Evolutionary conservation across 108 stramenopile species (phyloP).

Genomic region (Cyclotella baltica): DNA sequence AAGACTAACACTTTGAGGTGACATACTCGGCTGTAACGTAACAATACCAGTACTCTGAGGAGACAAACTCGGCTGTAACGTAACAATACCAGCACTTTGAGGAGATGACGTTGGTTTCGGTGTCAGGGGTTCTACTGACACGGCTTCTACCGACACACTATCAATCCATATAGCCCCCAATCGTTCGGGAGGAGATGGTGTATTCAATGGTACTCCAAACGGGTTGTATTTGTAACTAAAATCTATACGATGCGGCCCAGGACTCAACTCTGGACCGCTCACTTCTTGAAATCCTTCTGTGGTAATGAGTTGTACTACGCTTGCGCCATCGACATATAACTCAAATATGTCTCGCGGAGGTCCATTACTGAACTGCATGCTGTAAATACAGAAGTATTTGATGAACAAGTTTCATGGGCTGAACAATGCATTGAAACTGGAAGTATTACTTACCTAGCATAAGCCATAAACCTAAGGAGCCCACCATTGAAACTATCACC

Average conservation of each 20-base stretch:
- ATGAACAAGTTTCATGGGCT: background rate
- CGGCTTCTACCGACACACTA: constrained; percentile 7
- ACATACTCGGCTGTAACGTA: no score
- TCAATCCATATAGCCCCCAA: constrained; percentile 39
- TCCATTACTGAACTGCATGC: constrained; percentile 4
- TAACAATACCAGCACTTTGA: no score
- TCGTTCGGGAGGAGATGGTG: constrained; percentile 11
- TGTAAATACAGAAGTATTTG: no score
- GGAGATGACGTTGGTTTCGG: background rate
- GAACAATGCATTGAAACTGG: background rate
- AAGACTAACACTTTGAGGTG: no score
- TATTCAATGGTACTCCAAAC: constrained; percentile 12
- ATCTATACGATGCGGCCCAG: constrained; percentile 41
- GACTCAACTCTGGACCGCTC: background rate
- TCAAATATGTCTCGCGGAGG: constrained; percentile 38
- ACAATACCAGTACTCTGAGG: no score
- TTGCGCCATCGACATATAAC: constrained; percentile 29
- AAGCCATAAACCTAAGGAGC: background rate
- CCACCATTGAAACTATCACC: constrained; percentile 32
- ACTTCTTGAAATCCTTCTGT: constrained; percentile 28
- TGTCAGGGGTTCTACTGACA: background rate
- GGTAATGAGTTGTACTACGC: constrained; percentile 10
- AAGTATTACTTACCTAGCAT: constrained; percentile 12
- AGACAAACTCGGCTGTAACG: no score
- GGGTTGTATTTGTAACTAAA: constrained; percentile 45